Evolutionary conservation across 2,329 filamentous ascomycete genomes (phyloP).

Genomic region (Colletotrichum tamarilloi): DNA sequence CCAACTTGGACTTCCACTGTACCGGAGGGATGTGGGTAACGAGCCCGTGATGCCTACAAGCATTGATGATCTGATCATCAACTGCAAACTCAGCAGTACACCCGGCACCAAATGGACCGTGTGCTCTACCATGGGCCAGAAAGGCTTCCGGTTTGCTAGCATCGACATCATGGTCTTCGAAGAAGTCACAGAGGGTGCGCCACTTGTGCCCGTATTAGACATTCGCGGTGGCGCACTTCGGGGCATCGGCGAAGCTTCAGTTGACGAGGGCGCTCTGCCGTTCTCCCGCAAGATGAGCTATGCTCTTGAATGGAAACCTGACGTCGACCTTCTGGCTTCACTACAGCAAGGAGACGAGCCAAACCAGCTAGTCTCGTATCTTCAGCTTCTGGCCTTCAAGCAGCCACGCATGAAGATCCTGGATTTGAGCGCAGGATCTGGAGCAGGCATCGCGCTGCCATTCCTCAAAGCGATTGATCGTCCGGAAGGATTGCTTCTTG

Average conservation of each 20-base stretch:
- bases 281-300: slow-evolving; percentile 5
- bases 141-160: neutral
- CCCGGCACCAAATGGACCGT: neutral
- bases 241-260: neutral
- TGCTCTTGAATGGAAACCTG: neutral
- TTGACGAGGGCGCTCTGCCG: neutral
- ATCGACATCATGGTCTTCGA: neutral
- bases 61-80: neutral
- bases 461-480: slow-evolving; percentile 42
- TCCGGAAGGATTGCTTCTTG: slow-evolving; percentile 2
- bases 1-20: neutral
- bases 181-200: neutral
- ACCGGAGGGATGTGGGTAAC: neutral
- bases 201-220: neutral
- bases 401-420: slow-evolving; percentile 39
- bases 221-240: neutral
- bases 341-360: neutral
- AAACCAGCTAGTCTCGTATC: neutral
- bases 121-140: neutral
- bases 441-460: slow-evolving; percentile 47
- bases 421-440: slow-evolving; percentile 55
- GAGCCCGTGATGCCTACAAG: slow-evolving; percentile 4
- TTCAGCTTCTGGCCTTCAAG: slow-evolving; percentile 23
- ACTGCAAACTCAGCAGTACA: neutral
- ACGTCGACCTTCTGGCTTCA: neutral